Conservation (phyloP, 306 rosid genomes). For the Sicyos baderoa region DNA sequence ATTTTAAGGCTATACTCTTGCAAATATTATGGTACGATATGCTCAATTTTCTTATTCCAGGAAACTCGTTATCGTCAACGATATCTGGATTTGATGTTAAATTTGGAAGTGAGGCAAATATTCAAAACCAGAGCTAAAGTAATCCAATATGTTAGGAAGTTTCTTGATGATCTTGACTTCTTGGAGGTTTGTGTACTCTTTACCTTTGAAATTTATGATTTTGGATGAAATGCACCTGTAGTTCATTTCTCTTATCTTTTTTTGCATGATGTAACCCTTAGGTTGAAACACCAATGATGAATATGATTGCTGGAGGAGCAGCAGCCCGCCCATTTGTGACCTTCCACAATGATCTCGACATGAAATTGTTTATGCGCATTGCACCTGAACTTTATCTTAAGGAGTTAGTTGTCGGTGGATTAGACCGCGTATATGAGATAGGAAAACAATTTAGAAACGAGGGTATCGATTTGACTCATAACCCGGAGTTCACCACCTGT, state of each 20-base stretch:
- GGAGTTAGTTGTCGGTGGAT: slow-evolving; percentile 87
- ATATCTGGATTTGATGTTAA: slow-evolving; percentile 82
- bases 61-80: slow-evolving; percentile 90
- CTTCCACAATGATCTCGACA: slow-evolving; percentile 82
- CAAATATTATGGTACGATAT: not conserved
- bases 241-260: slow-evolving; percentile 8
- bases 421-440: slow-evolving; percentile 97
- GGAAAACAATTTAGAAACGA: slow-evolving; percentile 95
- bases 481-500: slow-evolving; percentile 92
- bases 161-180: slow-evolving; percentile 73
- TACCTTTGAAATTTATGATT: not conserved
- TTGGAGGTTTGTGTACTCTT: slow-evolving; percentile 61
- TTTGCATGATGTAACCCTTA: slow-evolving; percentile 22
- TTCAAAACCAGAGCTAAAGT: slow-evolving; percentile 69
- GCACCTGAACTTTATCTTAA: slow-evolving; percentile 95
- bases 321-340: slow-evolving; percentile 94
- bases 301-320: slow-evolving; percentile 96
- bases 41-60: slow-evolving; percentile 25
- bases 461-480: slow-evolving; percentile 97
- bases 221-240: not conserved
- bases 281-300: slow-evolving; percentile 99
- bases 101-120: slow-evolving; percentile 69
- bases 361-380: slow-evolving; percentile 78
- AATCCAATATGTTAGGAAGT: slow-evolving; percentile 52
- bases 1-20: not conserved